phyloP scores from a whole-genome alignment of 169 alveolate species.

The Plasmodium cynomolgi region DNA sequence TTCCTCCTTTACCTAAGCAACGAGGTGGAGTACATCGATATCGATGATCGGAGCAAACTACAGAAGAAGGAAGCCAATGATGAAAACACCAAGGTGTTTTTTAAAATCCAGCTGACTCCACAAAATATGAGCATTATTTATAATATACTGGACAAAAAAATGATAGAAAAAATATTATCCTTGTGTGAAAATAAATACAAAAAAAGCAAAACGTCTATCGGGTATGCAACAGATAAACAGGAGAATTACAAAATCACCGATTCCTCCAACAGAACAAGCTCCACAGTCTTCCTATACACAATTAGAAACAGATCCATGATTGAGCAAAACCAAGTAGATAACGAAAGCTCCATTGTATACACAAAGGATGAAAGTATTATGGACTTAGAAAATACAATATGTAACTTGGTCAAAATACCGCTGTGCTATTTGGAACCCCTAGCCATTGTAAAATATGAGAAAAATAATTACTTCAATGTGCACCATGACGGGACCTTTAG shows the following conservation, averaged over 20 bases:
- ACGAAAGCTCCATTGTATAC: slow-evolving; percentile 41
- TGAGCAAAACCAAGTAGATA: slow-evolving; percentile 24
- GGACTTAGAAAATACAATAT: slow-evolving; percentile 66
- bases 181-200: slow-evolving; percentile 60
- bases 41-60: not conserved
- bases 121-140: slow-evolving; percentile 57
- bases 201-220: slow-evolving; percentile 68
- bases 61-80: slow-evolving; percentile 28
- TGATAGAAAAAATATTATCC: slow-evolving; percentile 55
- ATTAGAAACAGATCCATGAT: slow-evolving; percentile 32
- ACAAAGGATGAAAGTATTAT: slow-evolving; percentile 72
- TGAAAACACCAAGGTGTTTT: slow-evolving; percentile 37
- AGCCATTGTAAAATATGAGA: slow-evolving; percentile 83
- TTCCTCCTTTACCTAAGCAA: slow-evolving; percentile 39
- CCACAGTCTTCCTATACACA: slow-evolving; percentile 67
- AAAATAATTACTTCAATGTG: slow-evolving; percentile 83
- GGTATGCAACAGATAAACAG: slow-evolving; percentile 55
- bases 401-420: slow-evolving; percentile 64
- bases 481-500: slow-evolving; percentile 87
- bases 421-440: slow-evolving; percentile 80
- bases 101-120: slow-evolving; percentile 45
- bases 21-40: slow-evolving; percentile 3
- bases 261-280: slow-evolving; percentile 53
- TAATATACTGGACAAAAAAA: slow-evolving; percentile 20
- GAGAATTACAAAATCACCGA: slow-evolving; percentile 50